Conservation (phyloP, 345 rosid genomes). For the Acer campestre region DNA sequence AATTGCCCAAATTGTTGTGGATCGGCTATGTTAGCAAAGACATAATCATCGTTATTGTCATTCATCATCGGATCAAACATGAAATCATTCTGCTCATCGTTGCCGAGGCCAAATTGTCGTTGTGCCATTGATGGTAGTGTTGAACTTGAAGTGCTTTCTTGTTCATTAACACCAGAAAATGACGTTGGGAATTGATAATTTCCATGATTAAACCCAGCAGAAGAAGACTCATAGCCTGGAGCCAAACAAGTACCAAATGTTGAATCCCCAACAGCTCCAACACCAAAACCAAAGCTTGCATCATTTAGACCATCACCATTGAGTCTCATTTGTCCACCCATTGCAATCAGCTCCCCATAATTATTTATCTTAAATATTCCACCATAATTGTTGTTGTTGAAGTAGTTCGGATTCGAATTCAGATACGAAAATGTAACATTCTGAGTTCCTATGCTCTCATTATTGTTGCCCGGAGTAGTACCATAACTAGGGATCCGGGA, state of each 20-base stretch:
- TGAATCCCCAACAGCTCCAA: too few relatives aligned
- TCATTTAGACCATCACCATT: too few relatives aligned
- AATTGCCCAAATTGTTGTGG: not conserved
- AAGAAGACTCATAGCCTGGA: not conserved
- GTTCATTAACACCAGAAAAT: constrained; percentile 3
- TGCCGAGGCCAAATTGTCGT: constrained; percentile 11
- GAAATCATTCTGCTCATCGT: constrained; percentile 1
- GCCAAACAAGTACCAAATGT: not conserved
- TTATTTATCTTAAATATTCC: too few relatives aligned
- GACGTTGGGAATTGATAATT: constrained; percentile 7
- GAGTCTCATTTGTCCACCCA: constrained; percentile 8
- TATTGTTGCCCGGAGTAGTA: not conserved
- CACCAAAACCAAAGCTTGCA: not conserved
- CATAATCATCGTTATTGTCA: not conserved
- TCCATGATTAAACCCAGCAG: not conserved
- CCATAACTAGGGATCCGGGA: not conserved
- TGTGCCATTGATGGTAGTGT: not conserved
- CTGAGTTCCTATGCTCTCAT: not conserved
- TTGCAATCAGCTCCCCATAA: too few relatives aligned
- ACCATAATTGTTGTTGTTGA: too few relatives aligned
- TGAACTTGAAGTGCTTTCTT: constrained; percentile 10
- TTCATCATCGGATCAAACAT: not conserved
- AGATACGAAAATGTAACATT: not conserved
- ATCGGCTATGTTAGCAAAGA: not conserved
- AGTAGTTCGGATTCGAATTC: not conserved